phyloP scores from a whole-genome alignment of 2,329 filamentous ascomycete genomes.

The Fusarium sp. region DNA sequence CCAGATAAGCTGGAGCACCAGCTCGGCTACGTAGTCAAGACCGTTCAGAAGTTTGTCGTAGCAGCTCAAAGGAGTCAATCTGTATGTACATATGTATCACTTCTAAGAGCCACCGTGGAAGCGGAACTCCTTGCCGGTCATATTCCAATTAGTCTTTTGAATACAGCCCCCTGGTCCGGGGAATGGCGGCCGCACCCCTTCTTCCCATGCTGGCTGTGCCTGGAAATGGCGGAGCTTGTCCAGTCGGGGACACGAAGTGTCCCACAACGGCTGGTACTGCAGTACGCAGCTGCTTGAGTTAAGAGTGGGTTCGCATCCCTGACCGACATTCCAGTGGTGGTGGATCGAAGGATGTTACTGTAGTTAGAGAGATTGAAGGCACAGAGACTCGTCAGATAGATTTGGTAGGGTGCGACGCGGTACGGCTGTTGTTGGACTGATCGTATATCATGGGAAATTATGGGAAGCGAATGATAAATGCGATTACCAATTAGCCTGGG shows the following conservation, averaged over 20 bases:
- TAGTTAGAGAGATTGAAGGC: conserved; percentile 49
- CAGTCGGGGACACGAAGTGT: conserved; percentile 32
- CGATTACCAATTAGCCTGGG: conserved; percentile 15
- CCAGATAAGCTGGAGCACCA: conserved; percentile 35
- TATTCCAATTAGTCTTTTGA: conserved; percentile 36
- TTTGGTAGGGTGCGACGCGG: conserved; percentile 38
- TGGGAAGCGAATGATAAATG: conserved; percentile 33
- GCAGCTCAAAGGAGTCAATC: conserved; percentile 28
- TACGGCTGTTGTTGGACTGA: conserved; percentile 42
- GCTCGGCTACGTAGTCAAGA: conserved; percentile 30
- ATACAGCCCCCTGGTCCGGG: conserved; percentile 42
- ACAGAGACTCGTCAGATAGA: conserved; percentile 46
- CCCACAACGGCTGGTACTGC: conserved; percentile 38
- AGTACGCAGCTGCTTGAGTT: conserved; percentile 6
- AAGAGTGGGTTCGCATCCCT: conserved; percentile 47
- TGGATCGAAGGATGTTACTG: conserved; percentile 49
- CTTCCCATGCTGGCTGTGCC: conserved; percentile 43
- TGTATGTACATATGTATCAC: conserved; percentile 38
- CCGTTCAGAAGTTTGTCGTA: conserved; percentile 32
- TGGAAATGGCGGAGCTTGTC: conserved; percentile 41
- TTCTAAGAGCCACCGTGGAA: conserved; percentile 46
- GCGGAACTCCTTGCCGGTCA: conserved; percentile 49
- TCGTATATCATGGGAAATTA: conserved; percentile 33
- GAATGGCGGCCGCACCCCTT: conserved; percentile 43
- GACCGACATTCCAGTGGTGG: conserved; percentile 49